These are phyloP conservation scores for Aspergillus proliferans DNA, from an alignment of 2,329 filamentous ascomycete genomes.

Conservation along the genomic window DNA sequence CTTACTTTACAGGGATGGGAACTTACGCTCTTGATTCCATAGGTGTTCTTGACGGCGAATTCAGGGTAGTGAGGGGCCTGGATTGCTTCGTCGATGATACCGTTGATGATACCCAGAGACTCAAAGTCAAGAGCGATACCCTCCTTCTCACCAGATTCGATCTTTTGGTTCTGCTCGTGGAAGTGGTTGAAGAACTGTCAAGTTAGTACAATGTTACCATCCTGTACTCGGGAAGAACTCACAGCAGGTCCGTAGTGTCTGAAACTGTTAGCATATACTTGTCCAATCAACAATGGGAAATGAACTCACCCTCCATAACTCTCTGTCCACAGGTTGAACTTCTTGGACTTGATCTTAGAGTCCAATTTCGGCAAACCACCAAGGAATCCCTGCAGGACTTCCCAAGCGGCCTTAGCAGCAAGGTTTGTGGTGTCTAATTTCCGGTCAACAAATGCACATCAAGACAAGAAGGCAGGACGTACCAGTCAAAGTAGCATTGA, in stretches of 20 bases:
- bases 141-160: slow-evolving; percentile 43
- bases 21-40: slow-evolving; percentile 43
- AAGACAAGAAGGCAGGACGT: slow-evolving; percentile 1
- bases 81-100: slow-evolving; percentile 50
- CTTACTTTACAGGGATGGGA: not conserved
- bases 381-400: slow-evolving; percentile 51
- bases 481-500: slow-evolving; percentile 44
- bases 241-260: slow-evolving; percentile 47
- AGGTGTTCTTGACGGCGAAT: slow-evolving; percentile 51
- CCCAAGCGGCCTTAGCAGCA: slow-evolving; percentile 51
- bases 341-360: slow-evolving; percentile 44
- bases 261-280: slow-evolving; percentile 3
- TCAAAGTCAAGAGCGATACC: slow-evolving; percentile 51
- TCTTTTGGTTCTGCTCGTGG: slow-evolving; percentile 51
- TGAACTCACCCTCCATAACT: slow-evolving; percentile 42
- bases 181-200: slow-evolving; percentile 51
- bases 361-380: slow-evolving; percentile 45
- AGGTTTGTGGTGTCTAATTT: slow-evolving; percentile 48
- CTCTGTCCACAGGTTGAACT: slow-evolving; percentile 57
- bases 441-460: not conserved
- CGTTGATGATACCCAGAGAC: slow-evolving; percentile 51
- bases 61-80: slow-evolving; percentile 47
- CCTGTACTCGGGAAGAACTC: slow-evolving; percentile 4
- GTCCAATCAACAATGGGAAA: not conserved
- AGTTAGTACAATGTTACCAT: slow-evolving; percentile 8